These are phyloP conservation scores for Suhomyces wounanorum DNA, from an alignment of 1,139 yeast genomes.

Conservation along the genomic window DNA sequence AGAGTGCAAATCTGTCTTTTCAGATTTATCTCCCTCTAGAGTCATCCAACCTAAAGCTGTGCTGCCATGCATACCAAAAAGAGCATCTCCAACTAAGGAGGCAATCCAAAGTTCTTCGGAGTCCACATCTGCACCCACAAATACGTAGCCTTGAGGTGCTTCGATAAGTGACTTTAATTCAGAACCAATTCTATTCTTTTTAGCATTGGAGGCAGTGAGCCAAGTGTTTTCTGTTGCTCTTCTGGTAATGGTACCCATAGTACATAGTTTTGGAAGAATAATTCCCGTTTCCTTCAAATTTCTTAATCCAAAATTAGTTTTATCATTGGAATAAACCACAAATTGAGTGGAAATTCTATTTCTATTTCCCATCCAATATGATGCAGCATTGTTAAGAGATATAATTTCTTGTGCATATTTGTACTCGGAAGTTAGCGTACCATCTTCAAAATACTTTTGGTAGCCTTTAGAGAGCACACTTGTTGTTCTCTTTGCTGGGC, in stretches of 20 bases:
- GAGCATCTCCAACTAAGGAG: conserved; percentile 88
- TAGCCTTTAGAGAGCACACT: conserved; percentile 80
- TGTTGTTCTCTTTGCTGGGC: conserved; percentile 73
- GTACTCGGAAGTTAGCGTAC: conserved; percentile 68
- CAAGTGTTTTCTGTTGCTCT: conserved; percentile 97
- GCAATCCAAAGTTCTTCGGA: conserved; percentile 99
- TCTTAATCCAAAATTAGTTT: conserved; percentile 30
- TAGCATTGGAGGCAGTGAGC: conserved; percentile 96
- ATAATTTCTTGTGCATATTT: conserved; percentile 78
- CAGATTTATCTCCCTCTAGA: conserved; percentile 87
- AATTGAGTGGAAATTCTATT: conserved; percentile 83
- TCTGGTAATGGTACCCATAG: conserved; percentile 97
- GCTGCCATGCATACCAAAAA: conserved; percentile 88
- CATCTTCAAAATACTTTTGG: conserved; percentile 70
- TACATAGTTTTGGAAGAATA: conserved; percentile 77
- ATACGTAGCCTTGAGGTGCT: conserved; percentile 87
- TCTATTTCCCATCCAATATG: conserved; percentile 93
- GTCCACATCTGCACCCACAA: conserved; percentile 98
- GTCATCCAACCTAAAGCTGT: conserved; percentile 99
- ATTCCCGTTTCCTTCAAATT: conserved; percentile 55
- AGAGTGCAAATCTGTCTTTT: conserved; percentile 93
- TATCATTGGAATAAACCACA: conserved; percentile 58
- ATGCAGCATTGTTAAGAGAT: conserved; percentile 71
- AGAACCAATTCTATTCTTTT: conserved; percentile 81
- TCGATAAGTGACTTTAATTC: conserved; percentile 83